Evolutionary conservation across 1,284 basidiomycete genomes (phyloP).

Genomic region (Austroboletus rostrupii): DNA sequence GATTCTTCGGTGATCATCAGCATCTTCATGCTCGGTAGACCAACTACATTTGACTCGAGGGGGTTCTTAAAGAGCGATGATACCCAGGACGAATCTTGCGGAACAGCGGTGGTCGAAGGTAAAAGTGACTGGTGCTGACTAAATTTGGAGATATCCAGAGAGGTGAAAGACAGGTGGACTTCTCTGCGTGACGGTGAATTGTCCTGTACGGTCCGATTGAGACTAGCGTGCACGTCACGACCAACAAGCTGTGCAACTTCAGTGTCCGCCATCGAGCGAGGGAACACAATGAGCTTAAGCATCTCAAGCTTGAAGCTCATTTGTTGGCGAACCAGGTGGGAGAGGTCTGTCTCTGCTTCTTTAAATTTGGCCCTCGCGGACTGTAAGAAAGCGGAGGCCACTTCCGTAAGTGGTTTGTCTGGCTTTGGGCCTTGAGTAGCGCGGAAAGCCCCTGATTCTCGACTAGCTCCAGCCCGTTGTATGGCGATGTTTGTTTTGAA

Average conservation of each 20-base stretch:
- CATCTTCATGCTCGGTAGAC: slow-evolving; percentile 75
- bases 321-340: slow-evolving; percentile 63
- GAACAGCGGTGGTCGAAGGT: slow-evolving; percentile 35
- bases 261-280: slow-evolving; percentile 67
- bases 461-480: slow-evolving; percentile 70
- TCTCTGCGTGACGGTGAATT: slow-evolving; percentile 51
- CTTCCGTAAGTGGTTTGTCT: slow-evolving; percentile 74
- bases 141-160: slow-evolving; percentile 71
- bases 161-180: slow-evolving; percentile 65
- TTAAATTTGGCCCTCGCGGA: slow-evolving; percentile 66
- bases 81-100: slow-evolving; percentile 53
- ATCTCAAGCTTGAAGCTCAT: slow-evolving; percentile 64
- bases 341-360: slow-evolving; percentile 56
- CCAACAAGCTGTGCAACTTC: slow-evolving; percentile 73
- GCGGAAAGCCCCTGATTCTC: slow-evolving; percentile 70
- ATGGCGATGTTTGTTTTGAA: slow-evolving; percentile 68
- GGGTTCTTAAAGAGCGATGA: slow-evolving; percentile 52
- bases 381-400: slow-evolving; percentile 78
- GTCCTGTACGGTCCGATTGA: slow-evolving; percentile 58
- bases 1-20: slow-evolving; percentile 68
- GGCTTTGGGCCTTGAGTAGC: slow-evolving; percentile 62
- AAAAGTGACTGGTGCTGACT: slow-evolving; percentile 50
- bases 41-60: slow-evolving; percentile 67
- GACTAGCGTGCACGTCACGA: slow-evolving; percentile 58
- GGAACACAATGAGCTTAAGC: slow-evolving; percentile 68